phyloP scores from a whole-genome alignment of 176 grass and related monocot species.

The Oryza meyeriana region DNA sequence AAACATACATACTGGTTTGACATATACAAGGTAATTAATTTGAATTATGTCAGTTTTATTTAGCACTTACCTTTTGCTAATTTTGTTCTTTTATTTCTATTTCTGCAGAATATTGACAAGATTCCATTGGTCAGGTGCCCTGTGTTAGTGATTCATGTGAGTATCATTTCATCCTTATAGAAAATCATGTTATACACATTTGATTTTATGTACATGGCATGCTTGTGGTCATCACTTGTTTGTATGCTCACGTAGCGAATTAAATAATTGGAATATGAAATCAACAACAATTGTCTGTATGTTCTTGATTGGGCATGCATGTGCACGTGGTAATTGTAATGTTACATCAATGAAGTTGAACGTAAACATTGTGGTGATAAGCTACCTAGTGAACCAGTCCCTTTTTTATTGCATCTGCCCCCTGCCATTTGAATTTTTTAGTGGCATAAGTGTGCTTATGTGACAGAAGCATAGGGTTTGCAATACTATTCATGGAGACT shows the following conservation, averaged over 20 bases:
- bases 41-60: conserved; percentile 18
- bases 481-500: neutral
- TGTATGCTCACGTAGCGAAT: neutral
- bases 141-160: conserved; percentile 98
- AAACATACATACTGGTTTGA: conserved; percentile 99
- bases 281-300: neutral
- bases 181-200: neutral
- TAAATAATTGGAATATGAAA: neutral
- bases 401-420: neutral
- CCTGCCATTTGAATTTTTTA: neutral
- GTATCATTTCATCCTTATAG: conserved; percentile 31
- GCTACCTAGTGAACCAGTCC: neutral
- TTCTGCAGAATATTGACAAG: conserved; percentile 96
- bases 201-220: neutral
- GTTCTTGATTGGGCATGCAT: neutral
- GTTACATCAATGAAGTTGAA: conserved; percentile 12
- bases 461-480: neutral
- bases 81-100: conserved; percentile 31
- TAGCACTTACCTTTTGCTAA: conserved; percentile 22
- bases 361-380: neutral
- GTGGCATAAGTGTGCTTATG: neutral
- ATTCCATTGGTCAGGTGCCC: conserved; percentile 83
- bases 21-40: conserved; percentile 86
- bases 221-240: neutral
- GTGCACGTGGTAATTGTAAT: neutral